Evolutionary conservation across 2,329 filamentous ascomycete species (phyloP).

Genomic region (Aspergillus cejpii): DNA sequence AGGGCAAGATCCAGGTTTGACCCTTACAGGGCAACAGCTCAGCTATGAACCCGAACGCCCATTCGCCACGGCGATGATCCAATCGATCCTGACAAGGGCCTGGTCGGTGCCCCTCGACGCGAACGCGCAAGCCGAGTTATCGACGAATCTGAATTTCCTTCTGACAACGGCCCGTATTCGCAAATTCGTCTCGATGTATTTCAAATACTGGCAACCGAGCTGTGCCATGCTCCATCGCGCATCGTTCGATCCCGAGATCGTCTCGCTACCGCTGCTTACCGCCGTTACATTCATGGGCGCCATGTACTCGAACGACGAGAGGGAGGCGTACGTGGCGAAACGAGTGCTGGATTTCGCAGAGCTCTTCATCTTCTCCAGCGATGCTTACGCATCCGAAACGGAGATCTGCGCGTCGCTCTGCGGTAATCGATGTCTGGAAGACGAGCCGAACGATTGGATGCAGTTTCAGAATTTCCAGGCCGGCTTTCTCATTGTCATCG

Average conservation of each 20-base stretch:
- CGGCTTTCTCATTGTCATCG: conserved; percentile 37
- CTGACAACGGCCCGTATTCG: conserved; percentile 38
- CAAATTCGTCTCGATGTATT: conserved; percentile 40
- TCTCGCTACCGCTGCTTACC: conserved; percentile 35
- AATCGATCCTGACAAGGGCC: conserved; percentile 36
- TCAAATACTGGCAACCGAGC: conserved; percentile 43
- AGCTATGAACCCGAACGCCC: conserved; percentile 34
- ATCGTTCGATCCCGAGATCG: conserved; percentile 37
- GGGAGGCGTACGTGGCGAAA: conserved; percentile 36
- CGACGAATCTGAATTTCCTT: conserved; percentile 35
- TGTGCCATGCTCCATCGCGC: conserved; percentile 40
- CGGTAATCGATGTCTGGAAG: conserved; percentile 15
- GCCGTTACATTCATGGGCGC: conserved; percentile 41
- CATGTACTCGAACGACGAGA: conserved; percentile 40
- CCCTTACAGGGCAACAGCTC: conserved; percentile 17
- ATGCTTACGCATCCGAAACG: conserved; percentile 37
- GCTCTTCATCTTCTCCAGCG: conserved; percentile 40
- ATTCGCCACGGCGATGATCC: conserved; percentile 36
- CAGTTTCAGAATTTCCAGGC: conserved; percentile 41
- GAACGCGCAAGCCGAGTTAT: conserved; percentile 37
- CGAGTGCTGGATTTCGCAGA: conserved; percentile 41
- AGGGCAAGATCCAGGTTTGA: conserved; percentile 15
- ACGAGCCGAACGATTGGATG: conserved; percentile 27
- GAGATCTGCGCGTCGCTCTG: conserved; percentile 36
- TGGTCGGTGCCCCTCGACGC: conserved; percentile 35